phyloP scores from a whole-genome alignment of 306 rosid species.

The Ziziphus jujuba region DNA sequence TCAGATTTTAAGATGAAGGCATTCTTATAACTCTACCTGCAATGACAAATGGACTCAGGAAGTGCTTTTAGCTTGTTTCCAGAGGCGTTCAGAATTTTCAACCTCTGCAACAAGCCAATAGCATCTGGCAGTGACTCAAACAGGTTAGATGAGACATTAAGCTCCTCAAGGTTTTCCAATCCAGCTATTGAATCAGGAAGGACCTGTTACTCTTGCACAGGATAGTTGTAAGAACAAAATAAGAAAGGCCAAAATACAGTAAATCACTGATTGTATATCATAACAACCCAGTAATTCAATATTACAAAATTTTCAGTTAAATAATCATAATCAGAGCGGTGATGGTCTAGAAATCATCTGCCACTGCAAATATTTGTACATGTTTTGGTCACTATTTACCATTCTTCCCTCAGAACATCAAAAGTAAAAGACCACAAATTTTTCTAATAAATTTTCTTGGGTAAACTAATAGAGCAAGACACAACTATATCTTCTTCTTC shows the following conservation, averaged over 20 bases:
- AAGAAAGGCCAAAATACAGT: constrained; percentile 8
- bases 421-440: too few species aligned
- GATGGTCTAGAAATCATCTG: too few species aligned
- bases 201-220: constrained; percentile 40
- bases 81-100: constrained; percentile 68
- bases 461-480: too few species aligned
- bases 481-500: too few species aligned
- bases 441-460: too few species aligned
- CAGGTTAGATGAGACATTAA: constrained; percentile 67
- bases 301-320: not conserved
- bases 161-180: constrained; percentile 78
- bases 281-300: not conserved
- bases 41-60: constrained; percentile 78
- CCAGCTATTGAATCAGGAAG: constrained; percentile 79
- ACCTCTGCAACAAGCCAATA: constrained; percentile 74
- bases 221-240: constrained; percentile 10
- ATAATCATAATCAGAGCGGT: too few species aligned
- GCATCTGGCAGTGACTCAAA: constrained; percentile 76
- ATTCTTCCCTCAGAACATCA: too few species aligned
- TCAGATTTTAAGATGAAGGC: not conserved
- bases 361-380: too few species aligned
- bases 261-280: not conserved
- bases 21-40: constrained; percentile 53
- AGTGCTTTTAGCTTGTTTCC: constrained; percentile 73
- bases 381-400: too few species aligned